Conservation (phyloP, 139 green algal genomes). For the Bryopsis sp. region DNA sequence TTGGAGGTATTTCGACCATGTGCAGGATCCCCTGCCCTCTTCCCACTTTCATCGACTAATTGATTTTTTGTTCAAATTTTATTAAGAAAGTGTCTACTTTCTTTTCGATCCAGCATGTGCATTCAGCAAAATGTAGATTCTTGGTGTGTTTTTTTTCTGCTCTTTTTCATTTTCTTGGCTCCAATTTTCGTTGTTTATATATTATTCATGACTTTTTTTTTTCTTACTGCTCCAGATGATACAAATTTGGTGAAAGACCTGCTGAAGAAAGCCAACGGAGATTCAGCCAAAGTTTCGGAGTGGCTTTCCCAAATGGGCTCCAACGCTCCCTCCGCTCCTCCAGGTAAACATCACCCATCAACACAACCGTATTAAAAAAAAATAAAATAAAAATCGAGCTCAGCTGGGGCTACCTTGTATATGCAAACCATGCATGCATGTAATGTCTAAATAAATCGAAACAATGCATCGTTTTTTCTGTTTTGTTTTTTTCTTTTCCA, state of each 20-base stretch:
- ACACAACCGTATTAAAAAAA: not conserved
- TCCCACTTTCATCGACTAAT: no score
- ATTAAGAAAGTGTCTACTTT: no score
- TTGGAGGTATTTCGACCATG: no score
- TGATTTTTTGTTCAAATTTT: no score
- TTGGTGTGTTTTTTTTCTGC: no score
- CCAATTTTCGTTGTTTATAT: no score
- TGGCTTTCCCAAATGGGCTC: constrained; percentile 30
- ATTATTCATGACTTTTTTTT: no score
- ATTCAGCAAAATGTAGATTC: no score
- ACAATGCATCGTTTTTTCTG: not conserved
- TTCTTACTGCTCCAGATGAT: no score
- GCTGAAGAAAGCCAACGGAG: constrained; percentile 27
- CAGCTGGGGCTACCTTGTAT: not conserved
- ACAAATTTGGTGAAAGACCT: constrained; percentile 28
- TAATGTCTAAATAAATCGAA: not conserved
- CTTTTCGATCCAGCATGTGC: no score
- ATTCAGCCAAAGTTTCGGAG: constrained; percentile 21
- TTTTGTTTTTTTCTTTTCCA: not conserved
- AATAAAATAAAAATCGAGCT: not conserved
- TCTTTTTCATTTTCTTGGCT: no score
- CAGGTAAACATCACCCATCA: not conserved
- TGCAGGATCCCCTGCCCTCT: no score
- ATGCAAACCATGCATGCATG: not conserved
- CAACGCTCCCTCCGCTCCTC: not conserved